Evolutionary conservation across 495 filamentous ascomycete genomes (phyloP).

Genomic region (Tuber microsphaerosporum): DNA sequence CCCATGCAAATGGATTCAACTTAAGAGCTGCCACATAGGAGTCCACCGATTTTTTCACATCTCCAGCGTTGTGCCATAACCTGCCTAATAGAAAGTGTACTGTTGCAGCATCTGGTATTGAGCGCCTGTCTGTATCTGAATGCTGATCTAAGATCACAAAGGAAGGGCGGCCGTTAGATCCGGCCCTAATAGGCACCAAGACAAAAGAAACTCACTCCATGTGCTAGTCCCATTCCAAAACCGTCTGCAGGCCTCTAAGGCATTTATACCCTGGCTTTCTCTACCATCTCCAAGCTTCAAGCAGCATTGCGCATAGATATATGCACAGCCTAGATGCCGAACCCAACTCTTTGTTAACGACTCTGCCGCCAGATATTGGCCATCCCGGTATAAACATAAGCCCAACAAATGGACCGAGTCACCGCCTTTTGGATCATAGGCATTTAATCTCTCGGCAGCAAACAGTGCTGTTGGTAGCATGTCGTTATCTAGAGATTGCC

Average conservation of each 20-base stretch:
- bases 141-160: slow-evolving; percentile 53
- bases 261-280: slow-evolving; percentile 69
- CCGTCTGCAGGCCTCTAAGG: slow-evolving; percentile 65
- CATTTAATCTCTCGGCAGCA: slow-evolving; percentile 75
- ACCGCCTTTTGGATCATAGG: slow-evolving; percentile 67
- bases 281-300: slow-evolving; percentile 59
- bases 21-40: slow-evolving; percentile 83
- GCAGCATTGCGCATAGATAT: slow-evolving; percentile 84
- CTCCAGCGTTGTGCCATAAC: slow-evolving; percentile 71
- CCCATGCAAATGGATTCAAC: slow-evolving; percentile 95
- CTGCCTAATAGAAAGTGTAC: slow-evolving; percentile 75
- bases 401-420: slow-evolving; percentile 78
- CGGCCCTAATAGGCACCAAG: neutral
- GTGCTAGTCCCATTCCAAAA: slow-evolving; percentile 50
- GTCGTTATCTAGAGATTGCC: slow-evolving; percentile 90
- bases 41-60: slow-evolving; percentile 70
- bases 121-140: slow-evolving; percentile 56
- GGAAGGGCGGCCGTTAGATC: slow-evolving; percentile 8
- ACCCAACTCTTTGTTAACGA: slow-evolving; percentile 35
- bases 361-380: slow-evolving; percentile 61
- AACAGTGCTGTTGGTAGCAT: slow-evolving; percentile 82
- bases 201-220: slow-evolving; percentile 47
- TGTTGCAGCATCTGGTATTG: slow-evolving; percentile 75
- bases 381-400: slow-evolving; percentile 72
- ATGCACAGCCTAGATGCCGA: slow-evolving; percentile 76